Percentiles rank a stretch among this genome's conserved stretches.
phyloP scores from a whole-genome alignment of 2,329 filamentous ascomycete genomes.

The Biscogniauxia marginata region DNA sequence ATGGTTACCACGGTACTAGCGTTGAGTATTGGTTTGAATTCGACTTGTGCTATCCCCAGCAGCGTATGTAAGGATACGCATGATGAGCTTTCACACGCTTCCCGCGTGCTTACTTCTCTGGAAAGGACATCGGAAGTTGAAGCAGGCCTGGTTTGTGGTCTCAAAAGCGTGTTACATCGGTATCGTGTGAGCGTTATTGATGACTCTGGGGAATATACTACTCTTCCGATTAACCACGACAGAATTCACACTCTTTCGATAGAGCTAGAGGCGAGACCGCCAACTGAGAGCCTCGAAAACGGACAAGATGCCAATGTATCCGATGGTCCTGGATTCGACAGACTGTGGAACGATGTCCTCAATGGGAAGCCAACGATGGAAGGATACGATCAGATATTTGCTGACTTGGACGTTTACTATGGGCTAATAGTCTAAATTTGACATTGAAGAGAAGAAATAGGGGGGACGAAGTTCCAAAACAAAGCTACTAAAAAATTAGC shows the following conservation, averaged over 20 bases:
- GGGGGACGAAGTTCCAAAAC: background rate
- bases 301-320: background rate
- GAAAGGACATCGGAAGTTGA: slow-evolving; percentile 21
- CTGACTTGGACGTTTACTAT: slow-evolving; percentile 23
- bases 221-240: background rate
- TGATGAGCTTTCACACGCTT: slow-evolving; percentile 15
- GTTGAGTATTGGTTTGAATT: slow-evolving; percentile 1
- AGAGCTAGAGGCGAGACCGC: background rate
- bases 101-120: slow-evolving; percentile 16
- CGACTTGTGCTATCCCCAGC: background rate
- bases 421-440: slow-evolving; percentile 7
- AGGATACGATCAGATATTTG: slow-evolving; percentile 24
- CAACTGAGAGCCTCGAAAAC: background rate
- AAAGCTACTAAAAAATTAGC: too few species aligned
- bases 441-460: background rate
- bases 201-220: background rate
- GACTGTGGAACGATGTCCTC: slow-evolving; percentile 21
- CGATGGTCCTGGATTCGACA: slow-evolving; percentile 5
- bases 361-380: slow-evolving; percentile 12
- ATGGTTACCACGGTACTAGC: slow-evolving; percentile 25
- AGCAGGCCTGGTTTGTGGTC: slow-evolving; percentile 16
- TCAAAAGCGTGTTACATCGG: slow-evolving; percentile 17
- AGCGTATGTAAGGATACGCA: slow-evolving; percentile 9
- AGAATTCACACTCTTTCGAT: background rate
- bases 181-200: slow-evolving; percentile 18